Conservation (phyloP, 257 asterid species). For the Solanum commersonii region DNA sequence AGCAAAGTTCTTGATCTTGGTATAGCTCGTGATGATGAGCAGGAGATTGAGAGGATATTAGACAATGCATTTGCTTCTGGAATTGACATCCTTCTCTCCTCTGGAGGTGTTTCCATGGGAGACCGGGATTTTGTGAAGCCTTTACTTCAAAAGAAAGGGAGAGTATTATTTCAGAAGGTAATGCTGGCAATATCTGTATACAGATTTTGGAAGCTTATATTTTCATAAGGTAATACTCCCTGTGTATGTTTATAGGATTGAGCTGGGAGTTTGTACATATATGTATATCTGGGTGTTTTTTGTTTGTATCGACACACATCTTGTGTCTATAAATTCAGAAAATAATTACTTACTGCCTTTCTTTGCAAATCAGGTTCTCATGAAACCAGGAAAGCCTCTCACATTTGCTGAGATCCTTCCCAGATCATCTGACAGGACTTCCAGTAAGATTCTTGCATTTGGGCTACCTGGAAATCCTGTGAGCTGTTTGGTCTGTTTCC, state of each 20-base stretch:
- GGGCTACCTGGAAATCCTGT: slow-evolving; percentile 99
- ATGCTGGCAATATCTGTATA: slow-evolving; percentile 2
- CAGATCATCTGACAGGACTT: slow-evolving; percentile 21
- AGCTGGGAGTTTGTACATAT: background rate
- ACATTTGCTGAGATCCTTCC: slow-evolving; percentile 77
- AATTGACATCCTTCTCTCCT: slow-evolving; percentile 66
- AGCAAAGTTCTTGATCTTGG: slow-evolving; percentile 90
- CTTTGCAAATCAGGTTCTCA: slow-evolving; percentile 44
- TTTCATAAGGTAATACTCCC: background rate
- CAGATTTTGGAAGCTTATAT: background rate
- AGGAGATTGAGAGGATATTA: slow-evolving; percentile 48
- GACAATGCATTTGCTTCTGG: slow-evolving; percentile 67
- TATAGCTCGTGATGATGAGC: slow-evolving; percentile 65
- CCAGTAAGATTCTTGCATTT: slow-evolving; percentile 70
- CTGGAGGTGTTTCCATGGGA: slow-evolving; percentile 99
- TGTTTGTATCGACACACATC: background rate
- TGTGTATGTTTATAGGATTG: background rate
- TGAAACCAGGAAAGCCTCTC: slow-evolving; percentile 96
- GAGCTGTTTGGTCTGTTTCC: slow-evolving; percentile 90
- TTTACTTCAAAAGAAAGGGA: slow-evolving; percentile 74
- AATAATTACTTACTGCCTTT: background rate
- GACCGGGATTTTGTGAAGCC: slow-evolving; percentile 95
- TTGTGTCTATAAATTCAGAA: background rate
- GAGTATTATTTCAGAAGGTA: slow-evolving; percentile 73
- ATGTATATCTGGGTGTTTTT: background rate